Evolutionary conservation across 2,329 filamentous ascomycete genomes (phyloP), one percentile per base, ranked within the genome.

Genomic region (Colletotrichum incanum): DNA sequence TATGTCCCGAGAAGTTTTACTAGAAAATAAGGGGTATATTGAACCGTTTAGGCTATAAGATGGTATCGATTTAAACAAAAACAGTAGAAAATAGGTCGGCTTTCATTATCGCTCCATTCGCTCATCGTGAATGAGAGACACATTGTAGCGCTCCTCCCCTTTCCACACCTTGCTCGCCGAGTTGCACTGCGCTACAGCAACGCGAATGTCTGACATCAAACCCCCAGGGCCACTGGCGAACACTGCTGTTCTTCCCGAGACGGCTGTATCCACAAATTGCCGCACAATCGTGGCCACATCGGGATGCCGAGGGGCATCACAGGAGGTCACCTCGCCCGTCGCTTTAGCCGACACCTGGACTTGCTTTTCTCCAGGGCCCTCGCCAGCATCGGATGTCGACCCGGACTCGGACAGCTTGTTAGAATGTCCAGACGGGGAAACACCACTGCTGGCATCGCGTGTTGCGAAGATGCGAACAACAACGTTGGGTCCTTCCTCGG

Each of bases 381-480:
- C 34, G 2, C 41, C 58, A 14, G 37, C 54, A 5, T 71, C 71
- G 14, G 73, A 74, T 3, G 66, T 47, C 11, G 60, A 67, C 11
- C 60, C 70, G 1, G 61, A 56, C 28, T 72, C 72, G 2, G 66
- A 70, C 65, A 60, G 28, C 23, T 66, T 75, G 26, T 28, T 50
- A 0, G 80, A 81, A 2, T 77, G 76, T 43, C 73, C 75, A 18
- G 50, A 28, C 43, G 74, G 74, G 14, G 45, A 39, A 70, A 71
- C 60, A 11, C 12, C n/a, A 34, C 26, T 31, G 71, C 73, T 39
- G 56, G 70, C 67, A 54, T 90, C 88, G 54, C 90, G 83, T 1
- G 91, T 93, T 20, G 92, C 86, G 74, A 87, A 93, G 20, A 92
- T 84, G 20, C 85, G 85, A 52, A 93, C 83, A 14, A 82, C 83